phyloP scores from a whole-genome alignment of 202 grass and related monocot species.

The Brachypodium distachyon region DNA sequence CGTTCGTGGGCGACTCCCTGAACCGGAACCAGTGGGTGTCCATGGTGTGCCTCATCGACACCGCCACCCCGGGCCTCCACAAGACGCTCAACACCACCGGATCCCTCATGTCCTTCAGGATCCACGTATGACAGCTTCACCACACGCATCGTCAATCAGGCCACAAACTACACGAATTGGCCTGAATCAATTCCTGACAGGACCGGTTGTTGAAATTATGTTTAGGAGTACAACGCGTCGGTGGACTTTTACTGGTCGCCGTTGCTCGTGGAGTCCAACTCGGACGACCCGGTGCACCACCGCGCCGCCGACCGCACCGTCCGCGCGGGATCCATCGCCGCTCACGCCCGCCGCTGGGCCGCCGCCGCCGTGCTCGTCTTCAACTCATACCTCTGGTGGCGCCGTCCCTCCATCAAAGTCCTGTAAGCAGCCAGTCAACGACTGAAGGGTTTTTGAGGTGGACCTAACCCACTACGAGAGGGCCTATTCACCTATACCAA shows the following conservation, averaged over 20 bases:
- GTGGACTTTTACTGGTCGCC: constrained; percentile 88
- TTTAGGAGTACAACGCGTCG: constrained; percentile 62
- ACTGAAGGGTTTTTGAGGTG: too few relatives aligned
- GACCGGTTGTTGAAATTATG: too few relatives aligned
- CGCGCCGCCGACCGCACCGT: constrained; percentile 48
- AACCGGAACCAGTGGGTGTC: constrained; percentile 86
- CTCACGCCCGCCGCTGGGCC: constrained; percentile 54
- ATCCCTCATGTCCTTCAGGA: constrained; percentile 51
- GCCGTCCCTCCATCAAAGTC: constrained; percentile 38
- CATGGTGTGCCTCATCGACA: constrained; percentile 84
- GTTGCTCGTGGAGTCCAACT: constrained; percentile 77
- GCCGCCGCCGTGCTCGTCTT: constrained; percentile 70
- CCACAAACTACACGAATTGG: not conserved
- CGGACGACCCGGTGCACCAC: constrained; percentile 64
- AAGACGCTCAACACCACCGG: constrained; percentile 43
- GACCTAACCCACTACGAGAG: too few relatives aligned
- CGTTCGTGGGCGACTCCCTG: constrained; percentile 74
- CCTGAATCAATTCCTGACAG: not conserved
- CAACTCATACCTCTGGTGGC: constrained; percentile 88
- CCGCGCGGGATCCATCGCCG: constrained; percentile 41
- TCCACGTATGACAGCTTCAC: constrained; percentile 24
- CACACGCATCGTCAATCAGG: not conserved
- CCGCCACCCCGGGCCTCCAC: constrained; percentile 31
- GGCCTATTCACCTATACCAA: too few relatives aligned
- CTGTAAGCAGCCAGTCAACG: constrained; percentile 38